Percentiles rank a stretch among this genome's conserved stretches.
phyloP scores from a whole-genome alignment of 2,329 filamentous ascomycete genomes.

The Onygenales sp. region DNA sequence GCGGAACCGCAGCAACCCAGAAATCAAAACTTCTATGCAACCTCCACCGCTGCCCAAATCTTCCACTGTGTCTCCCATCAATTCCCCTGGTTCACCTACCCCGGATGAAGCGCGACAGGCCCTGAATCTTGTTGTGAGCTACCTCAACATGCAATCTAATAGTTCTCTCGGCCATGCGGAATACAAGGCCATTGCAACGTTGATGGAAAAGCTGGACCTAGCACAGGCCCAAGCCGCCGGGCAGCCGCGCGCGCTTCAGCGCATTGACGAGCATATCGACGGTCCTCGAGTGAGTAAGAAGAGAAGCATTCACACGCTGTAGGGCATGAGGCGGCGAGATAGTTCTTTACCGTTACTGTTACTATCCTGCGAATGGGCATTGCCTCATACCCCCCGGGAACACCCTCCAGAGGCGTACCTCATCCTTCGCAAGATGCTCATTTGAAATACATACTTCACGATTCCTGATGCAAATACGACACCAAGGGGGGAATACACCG shows the following conservation, averaged over 20 bases:
- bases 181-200: conserved; percentile 64
- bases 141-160: conserved; percentile 61
- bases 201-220: conserved; percentile 77
- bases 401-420: too few relatives aligned
- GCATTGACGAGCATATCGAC: conserved; percentile 35
- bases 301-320: conserved; percentile 36
- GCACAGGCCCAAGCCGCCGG: conserved; percentile 40
- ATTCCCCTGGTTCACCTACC: conserved; percentile 57
- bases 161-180: conserved; percentile 67
- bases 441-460: too few relatives aligned
- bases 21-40: conserved; percentile 35
- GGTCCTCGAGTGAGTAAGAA: conserved; percentile 35
- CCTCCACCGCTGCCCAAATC: conserved; percentile 30
- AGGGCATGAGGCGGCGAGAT: not conserved
- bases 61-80: conserved; percentile 38
- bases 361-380: not conserved
- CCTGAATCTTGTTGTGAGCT: conserved; percentile 69
- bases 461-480: too few relatives aligned
- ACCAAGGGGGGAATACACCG: too few relatives aligned
- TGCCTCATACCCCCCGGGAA: too few relatives aligned
- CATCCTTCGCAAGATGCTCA: too few relatives aligned
- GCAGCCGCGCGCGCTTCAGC: conserved; percentile 35
- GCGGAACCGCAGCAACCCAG: conserved; percentile 35
- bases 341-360: not conserved
- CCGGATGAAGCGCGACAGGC: conserved; percentile 80